Percentiles rank a stretch among this genome's conserved stretches.
phyloP scores from a whole-genome alignment of 495 filamentous ascomycete species.

The Aspergillus cavernicola region DNA sequence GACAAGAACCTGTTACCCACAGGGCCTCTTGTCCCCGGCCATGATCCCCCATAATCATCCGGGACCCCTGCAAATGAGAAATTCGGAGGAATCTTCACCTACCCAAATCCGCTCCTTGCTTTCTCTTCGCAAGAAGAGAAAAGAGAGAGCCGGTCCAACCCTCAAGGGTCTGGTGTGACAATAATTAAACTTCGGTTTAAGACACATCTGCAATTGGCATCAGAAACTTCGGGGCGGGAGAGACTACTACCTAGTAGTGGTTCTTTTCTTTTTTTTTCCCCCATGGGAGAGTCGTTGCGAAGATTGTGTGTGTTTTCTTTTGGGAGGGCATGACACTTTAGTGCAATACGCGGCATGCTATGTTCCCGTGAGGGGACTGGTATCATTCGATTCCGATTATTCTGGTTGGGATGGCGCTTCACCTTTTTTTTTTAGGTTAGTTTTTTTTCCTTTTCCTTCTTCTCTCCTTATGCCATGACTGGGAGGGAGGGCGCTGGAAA shows the following conservation, averaged over 20 bases:
- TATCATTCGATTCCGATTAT: constrained; percentile 99
- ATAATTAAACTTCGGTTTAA: constrained; percentile 29
- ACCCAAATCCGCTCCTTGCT: constrained; percentile 42
- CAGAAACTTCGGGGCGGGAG: constrained; percentile 82
- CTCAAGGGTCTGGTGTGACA: constrained; percentile 89
- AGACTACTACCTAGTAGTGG: background rate
- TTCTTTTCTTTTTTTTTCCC: constrained; percentile 33
- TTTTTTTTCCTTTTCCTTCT: constrained; percentile 23
- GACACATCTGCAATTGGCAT: constrained; percentile 92
- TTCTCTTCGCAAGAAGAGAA: background rate
- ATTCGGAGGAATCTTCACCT: constrained; percentile 99
- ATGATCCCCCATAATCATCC: constrained; percentile 11
- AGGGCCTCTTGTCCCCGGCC: constrained; percentile 24
- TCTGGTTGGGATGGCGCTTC: constrained; percentile 84
- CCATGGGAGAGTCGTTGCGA: constrained; percentile 90
- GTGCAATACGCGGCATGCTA: constrained; percentile 98
- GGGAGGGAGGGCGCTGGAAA: constrained; percentile 24
- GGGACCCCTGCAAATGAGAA: constrained; percentile 87
- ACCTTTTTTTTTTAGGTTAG: constrained; percentile 62
- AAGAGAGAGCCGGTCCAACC: constrained; percentile 58
- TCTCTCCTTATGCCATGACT: background rate
- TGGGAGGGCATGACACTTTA: constrained; percentile 80
- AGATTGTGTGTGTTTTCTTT: constrained; percentile 67
- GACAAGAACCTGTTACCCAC: constrained; percentile 28
- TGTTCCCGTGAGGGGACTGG: constrained; percentile 39